These are phyloP conservation scores for Inonotus obliquus DNA, from an alignment of 1,284 basidiomycete genomes.

Conservation along the genomic window DNA sequence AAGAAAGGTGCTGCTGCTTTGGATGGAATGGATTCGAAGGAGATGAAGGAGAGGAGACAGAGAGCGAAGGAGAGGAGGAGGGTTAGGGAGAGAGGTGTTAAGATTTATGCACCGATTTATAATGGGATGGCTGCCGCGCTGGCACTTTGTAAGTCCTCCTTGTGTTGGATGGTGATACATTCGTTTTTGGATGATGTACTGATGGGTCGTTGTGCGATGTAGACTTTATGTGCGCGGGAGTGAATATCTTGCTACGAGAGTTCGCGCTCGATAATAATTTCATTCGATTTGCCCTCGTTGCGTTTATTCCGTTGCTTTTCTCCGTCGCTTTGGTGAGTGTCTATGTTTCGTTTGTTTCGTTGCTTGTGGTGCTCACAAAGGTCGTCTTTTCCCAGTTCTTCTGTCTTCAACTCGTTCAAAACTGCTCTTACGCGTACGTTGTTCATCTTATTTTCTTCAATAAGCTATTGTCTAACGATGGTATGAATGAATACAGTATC, in stretches of 20 bases:
- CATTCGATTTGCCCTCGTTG: constrained; percentile 58
- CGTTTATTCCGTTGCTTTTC: constrained; percentile 65
- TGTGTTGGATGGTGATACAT: too few species aligned
- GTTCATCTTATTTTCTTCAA: constrained; percentile 6
- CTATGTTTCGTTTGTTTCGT: not conserved
- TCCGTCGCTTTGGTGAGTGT: constrained; percentile 49
- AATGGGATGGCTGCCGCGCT: constrained; percentile 66
- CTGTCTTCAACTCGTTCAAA: constrained; percentile 54
- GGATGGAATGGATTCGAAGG: not conserved
- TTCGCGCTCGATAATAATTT: constrained; percentile 61
- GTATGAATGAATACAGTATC: not conserved
- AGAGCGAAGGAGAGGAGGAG: constrained; percentile 2
- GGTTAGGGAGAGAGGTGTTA: constrained; percentile 8
- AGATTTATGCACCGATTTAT: constrained; percentile 74
- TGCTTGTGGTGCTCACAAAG: not conserved
- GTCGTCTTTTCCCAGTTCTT: constrained; percentile 40
- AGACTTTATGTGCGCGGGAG: constrained; percentile 52
- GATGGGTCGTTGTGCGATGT: not conserved
- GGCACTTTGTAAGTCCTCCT: constrained; percentile 51
- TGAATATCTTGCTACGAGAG: constrained; percentile 56
- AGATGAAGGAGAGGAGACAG: constrained; percentile 6
- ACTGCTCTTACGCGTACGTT: constrained; percentile 49
- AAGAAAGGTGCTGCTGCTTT: not conserved
- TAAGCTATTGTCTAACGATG: too few species aligned
- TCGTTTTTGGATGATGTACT: constrained; percentile 26